Evolutionary conservation across 1,284 basidiomycete species (phyloP).

Genomic region (Stygiomarasmius scandens): DNA sequence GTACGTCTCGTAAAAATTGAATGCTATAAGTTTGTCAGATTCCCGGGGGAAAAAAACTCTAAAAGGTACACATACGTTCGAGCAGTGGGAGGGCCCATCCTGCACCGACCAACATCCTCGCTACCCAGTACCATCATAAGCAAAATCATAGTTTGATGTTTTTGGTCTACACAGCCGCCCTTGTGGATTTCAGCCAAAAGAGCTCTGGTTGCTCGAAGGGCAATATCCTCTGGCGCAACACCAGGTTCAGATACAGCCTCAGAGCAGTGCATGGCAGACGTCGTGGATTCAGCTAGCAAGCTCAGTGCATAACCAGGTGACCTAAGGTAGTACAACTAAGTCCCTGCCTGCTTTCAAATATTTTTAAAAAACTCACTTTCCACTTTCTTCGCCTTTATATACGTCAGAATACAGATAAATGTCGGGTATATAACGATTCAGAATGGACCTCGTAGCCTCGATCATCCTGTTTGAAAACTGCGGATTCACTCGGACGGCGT

Average conservation of each 20-base stretch:
- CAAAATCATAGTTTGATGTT: conserved; percentile 88
- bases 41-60: conserved; percentile 2
- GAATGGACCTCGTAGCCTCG: conserved; percentile 86
- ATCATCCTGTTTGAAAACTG: conserved; percentile 99
- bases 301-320: conserved; percentile 96
- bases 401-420: conserved; percentile 99
- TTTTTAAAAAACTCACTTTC: conserved; percentile 66
- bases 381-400: conserved; percentile 96
- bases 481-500: conserved; percentile 93
- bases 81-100: conserved; percentile 80
- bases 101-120: conserved; percentile 91
- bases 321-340: conserved; percentile 41
- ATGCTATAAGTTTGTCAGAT: conserved; percentile 54
- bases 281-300: conserved; percentile 91
- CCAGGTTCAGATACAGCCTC: conserved; percentile 84
- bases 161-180: conserved; percentile 90
- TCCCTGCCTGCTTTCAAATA: neutral
- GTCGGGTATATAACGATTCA: conserved; percentile 97
- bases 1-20: conserved; percentile 87
- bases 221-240: conserved; percentile 91
- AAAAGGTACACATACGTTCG: conserved; percentile 66
- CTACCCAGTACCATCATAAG: conserved; percentile 94
- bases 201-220: conserved; percentile 74
- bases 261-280: conserved; percentile 84
- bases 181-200: conserved; percentile 79